A percentile compares a stretch with the other conserved stretches of the same genome.
These are phyloP conservation scores for Fraxinus dipetala DNA, from an alignment of 305 asterid genomes.

Conservation along the genomic window DNA sequence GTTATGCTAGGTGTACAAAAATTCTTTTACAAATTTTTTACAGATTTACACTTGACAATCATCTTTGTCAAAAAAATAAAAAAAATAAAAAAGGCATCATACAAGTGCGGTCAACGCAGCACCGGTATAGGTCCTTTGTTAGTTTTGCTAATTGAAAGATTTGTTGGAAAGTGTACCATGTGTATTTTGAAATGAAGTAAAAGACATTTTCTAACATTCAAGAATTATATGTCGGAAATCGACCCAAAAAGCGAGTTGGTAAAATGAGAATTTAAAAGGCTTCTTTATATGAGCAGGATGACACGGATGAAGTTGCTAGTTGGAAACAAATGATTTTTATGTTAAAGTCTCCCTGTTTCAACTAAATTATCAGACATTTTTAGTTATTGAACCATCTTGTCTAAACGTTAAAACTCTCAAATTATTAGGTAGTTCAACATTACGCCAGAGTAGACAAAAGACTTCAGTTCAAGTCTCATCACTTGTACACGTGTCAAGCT, in stretches of 20 bases:
- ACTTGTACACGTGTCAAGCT: neutral
- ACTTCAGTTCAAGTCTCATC: neutral
- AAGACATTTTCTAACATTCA: neutral
- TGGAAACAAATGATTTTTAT: too few relatives aligned
- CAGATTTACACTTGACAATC: too few relatives aligned
- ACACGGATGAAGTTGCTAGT: neutral
- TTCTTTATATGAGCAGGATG: neutral
- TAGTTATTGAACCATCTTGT: neutral
- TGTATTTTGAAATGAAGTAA: neutral
- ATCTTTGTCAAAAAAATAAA: too few relatives aligned
- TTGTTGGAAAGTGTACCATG: neutral
- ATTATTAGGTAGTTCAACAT: neutral
- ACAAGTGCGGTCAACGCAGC: too few relatives aligned
- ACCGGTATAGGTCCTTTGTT: too few relatives aligned
- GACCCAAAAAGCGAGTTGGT: neutral
- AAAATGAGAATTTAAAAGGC: neutral
- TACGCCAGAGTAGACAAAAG: neutral
- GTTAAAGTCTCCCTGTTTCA: neutral
- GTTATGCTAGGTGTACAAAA: too few relatives aligned
- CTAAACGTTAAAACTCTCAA: neutral
- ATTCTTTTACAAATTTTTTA: too few relatives aligned
- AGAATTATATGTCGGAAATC: neutral
- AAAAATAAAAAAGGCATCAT: too few relatives aligned
- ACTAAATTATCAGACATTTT: neutral
- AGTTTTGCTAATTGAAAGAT: neutral